Conservation (phyloP, 228 moss, liverwort and hornwort genomes). For the Sphagnum magellanicum region DNA sequence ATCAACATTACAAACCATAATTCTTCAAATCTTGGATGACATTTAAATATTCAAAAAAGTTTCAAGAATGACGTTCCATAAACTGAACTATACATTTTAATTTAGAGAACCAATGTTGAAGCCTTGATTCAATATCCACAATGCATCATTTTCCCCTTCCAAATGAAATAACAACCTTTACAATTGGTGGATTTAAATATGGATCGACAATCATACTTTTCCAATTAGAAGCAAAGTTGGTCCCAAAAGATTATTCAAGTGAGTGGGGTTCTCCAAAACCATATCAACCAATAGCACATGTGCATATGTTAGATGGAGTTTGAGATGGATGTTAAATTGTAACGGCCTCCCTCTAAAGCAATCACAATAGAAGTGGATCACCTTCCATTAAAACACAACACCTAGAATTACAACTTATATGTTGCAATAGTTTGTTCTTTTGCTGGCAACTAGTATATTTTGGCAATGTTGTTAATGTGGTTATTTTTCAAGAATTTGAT, state of each 20-base stretch:
- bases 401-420: too few relatives aligned
- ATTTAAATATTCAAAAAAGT: too few relatives aligned
- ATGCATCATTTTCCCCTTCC: too few relatives aligned
- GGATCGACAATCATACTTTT: conserved; percentile 5
- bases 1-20: too few relatives aligned
- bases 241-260: conserved; percentile 20
- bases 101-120: neutral
- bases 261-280: conserved; percentile 16
- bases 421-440: too few relatives aligned
- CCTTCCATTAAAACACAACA: conserved; percentile 14
- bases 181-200: too few relatives aligned
- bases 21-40: too few relatives aligned
- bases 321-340: conserved; percentile 38
- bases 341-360: conserved; percentile 45
- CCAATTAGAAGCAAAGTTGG: conserved; percentile 41
- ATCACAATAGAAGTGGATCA: conserved; percentile 43
- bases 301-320: conserved; percentile 44
- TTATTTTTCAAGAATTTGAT: too few relatives aligned
- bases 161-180: too few relatives aligned
- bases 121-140: too few relatives aligned
- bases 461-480: too few relatives aligned
- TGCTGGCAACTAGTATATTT: too few relatives aligned
- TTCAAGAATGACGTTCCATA: neutral
- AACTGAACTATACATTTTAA: neutral
- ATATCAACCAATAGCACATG: conserved; percentile 43